Percentiles rank a stretch among this genome's conserved stretches.
Evolutionary conservation across 805 yeast species (phyloP).

Genomic region (Dipodascus geniculatus): DNA sequence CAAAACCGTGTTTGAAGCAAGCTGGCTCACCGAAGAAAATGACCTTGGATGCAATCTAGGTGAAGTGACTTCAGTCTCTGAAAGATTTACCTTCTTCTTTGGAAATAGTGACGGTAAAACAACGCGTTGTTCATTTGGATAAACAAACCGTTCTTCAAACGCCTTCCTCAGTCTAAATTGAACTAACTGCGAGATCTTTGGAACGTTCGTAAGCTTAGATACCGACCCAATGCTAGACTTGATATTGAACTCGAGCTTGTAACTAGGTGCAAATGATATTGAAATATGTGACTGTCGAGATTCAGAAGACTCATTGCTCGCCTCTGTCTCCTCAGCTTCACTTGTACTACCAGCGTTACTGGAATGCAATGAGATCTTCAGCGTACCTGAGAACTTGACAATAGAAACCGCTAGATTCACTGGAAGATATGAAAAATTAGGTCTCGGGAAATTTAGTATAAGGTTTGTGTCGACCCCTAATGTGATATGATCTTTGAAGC

Average conservation of each 20-base stretch:
- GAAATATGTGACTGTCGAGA: constrained; percentile 47
- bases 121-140: constrained; percentile 83
- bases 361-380: constrained; percentile 46
- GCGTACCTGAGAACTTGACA: constrained; percentile 81
- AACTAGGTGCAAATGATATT: constrained; percentile 87
- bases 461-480: constrained; percentile 75
- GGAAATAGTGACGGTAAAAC: constrained; percentile 86
- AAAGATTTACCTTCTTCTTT: neutral
- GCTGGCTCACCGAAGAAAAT: neutral
- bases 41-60: neutral
- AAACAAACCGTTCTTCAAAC: constrained; percentile 89
- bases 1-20: neutral
- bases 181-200: constrained; percentile 75
- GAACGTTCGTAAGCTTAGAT: constrained; percentile 84
- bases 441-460: constrained; percentile 69
- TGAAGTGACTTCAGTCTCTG: neutral
- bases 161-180: constrained; percentile 75
- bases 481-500: constrained; percentile 74
- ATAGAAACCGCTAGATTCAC: constrained; percentile 75
- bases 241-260: constrained; percentile 77
- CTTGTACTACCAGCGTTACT: constrained; percentile 15
- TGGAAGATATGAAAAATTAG: constrained; percentile 79
- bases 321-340: constrained; percentile 26
- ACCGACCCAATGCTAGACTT: constrained; percentile 85
- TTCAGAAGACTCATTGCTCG: neutral